A percentile compares a stretch with the other conserved stretches of the same genome.
phyloP scores from a whole-genome alignment of 768 basidiomycete species.

The Tricholoma sp. region DNA sequence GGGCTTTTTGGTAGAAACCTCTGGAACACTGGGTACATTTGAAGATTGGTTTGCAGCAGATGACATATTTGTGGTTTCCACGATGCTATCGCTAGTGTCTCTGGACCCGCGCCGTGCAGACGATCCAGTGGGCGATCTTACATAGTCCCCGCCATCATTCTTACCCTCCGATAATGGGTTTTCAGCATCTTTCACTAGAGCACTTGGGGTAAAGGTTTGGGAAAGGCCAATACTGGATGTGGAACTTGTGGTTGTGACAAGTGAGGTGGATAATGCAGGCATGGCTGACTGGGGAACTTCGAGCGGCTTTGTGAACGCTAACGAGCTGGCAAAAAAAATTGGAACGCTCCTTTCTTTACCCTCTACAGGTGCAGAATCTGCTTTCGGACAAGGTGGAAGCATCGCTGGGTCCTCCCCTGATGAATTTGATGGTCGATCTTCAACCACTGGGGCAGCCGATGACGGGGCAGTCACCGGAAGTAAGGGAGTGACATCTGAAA shows the following conservation, averaged over 20 bases:
- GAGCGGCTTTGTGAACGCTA: slow-evolving; percentile 37
- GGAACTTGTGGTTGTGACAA: neutral
- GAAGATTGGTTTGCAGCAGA: neutral
- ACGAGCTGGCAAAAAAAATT: slow-evolving; percentile 60
- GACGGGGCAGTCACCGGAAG: neutral
- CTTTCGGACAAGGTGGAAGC: neutral
- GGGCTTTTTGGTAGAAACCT: neutral
- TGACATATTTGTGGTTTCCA: neutral
- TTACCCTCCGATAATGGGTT: slow-evolving; percentile 43
- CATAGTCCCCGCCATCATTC: slow-evolving; percentile 14
- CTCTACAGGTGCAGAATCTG: neutral
- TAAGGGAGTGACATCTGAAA: neutral
- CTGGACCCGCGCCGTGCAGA: slow-evolving; percentile 8
- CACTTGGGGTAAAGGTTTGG: slow-evolving; percentile 11
- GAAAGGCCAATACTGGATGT: neutral
- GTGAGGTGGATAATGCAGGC: slow-evolving; percentile 15
- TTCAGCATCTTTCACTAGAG: slow-evolving; percentile 33
- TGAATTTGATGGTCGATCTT: neutral
- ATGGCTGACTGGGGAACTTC: slow-evolving; percentile 22
- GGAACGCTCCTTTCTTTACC: slow-evolving; percentile 32
- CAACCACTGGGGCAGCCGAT: neutral
- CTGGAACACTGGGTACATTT: neutral
- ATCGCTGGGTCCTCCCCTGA: neutral
- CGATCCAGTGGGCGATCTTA: slow-evolving; percentile 4
- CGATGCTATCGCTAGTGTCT: neutral